Base-by-base conservation (phyloP, 306 rosid species). In the Cucurbita ficifolia region DNA sequence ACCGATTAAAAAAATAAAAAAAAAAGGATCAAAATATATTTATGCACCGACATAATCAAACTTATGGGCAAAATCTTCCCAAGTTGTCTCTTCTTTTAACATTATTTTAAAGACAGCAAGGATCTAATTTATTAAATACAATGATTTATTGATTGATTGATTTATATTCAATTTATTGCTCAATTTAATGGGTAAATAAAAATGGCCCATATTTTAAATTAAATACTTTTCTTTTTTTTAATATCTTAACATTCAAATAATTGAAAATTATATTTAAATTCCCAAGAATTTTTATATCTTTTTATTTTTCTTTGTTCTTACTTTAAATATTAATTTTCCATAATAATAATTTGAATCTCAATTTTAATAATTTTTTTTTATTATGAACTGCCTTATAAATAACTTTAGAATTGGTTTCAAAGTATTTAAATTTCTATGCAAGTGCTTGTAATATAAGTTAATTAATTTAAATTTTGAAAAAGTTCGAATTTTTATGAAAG, bases 41-140 rank as follows among this genome's bases (percentile, higher is more conserved):
- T 18, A 40, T 64, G 36, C 71, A 64, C 71, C 71, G 71, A 64
- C 71, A 64, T 64, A 42, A 64, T 64, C 51, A 64, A 64, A 64
- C 45, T 46, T 43, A 21, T 43, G 55, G 18, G 40, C 18, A 43
- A 67, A 67, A 22, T 67, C 10, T 12, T 46, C 39, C 39, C 73
- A 67, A 67, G 12, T 45, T 67, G 73, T 67, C 13, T 43, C 4
- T 21, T 68, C 40, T 68, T 45, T 68, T 68, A 21, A 43, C 73
- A 46, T 68, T 68, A 64, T 64, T 35, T 43, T 12, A 24, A 67
- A 45, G 55, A 67, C 73, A 67, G 46, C 46, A 42, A 42, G 46
- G 46, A 42, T 42, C 9, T 42, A 10, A 42, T 42, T 42, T 42
- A 42, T 42, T 8, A 42, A 42, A 42, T 42, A 42, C 46, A 42